Percentiles rank a stretch among this genome's conserved stretches.
phyloP scores from a whole-genome alignment of 768 basidiomycete genomes.

The Agaricus blazei region DNA sequence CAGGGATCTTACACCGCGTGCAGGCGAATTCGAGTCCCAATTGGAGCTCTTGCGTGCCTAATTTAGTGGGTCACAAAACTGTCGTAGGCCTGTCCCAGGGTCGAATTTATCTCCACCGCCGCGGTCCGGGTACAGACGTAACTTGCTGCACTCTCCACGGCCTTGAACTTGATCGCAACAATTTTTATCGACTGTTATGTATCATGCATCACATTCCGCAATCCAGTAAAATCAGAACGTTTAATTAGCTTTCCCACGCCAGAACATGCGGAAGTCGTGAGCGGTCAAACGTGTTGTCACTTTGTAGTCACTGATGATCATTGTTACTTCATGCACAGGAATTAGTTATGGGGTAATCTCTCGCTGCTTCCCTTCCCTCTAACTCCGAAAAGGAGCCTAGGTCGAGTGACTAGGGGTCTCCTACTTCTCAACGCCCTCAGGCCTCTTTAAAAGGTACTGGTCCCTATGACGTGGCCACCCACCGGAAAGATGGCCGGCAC shows the following conservation, averaged over 20 bases:
- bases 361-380: slow-evolving; percentile 5
- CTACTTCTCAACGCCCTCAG: background rate
- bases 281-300: slow-evolving; percentile 7
- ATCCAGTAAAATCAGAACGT: slow-evolving; percentile 25
- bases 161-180: slow-evolving; percentile 21
- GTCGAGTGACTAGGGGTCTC: background rate
- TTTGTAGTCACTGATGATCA: background rate
- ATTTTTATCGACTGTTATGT: slow-evolving; percentile 26
- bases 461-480: slow-evolving; percentile 8
- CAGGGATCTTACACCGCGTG: background rate
- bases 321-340: slow-evolving; percentile 3
- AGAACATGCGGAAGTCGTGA: slow-evolving; percentile 11
- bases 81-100: background rate
- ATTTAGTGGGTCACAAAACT: background rate
- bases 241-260: slow-evolving; percentile 17
- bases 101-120: slow-evolving; percentile 27
- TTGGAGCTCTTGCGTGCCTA: background rate
- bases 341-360: slow-evolving; percentile 4
- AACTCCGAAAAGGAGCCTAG: slow-evolving; percentile 5
- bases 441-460: background rate
- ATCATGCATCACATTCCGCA: slow-evolving; percentile 19
- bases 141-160: slow-evolving; percentile 27
- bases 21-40: background rate
- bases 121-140: slow-evolving; percentile 28
- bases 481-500: background rate